phyloP scores from a whole-genome alignment of 768 basidiomycete genomes.

The Panaeolus papilionaceus region DNA sequence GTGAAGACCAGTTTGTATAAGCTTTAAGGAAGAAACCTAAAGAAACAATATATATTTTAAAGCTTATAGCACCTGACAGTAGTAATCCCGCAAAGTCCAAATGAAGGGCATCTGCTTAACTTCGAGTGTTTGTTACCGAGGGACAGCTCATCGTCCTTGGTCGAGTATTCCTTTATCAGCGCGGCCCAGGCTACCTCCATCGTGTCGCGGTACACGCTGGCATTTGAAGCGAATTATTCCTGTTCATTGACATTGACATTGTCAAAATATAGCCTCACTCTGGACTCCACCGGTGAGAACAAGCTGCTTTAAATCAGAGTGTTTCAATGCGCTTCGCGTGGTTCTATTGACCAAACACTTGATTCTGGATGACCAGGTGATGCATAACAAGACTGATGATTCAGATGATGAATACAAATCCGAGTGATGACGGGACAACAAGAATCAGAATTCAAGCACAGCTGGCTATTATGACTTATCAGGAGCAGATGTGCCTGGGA shows the following conservation, averaged over 20 bases:
- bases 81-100: neutral
- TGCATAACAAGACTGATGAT: neutral
- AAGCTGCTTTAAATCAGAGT: conserved; percentile 4
- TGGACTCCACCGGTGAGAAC: conserved; percentile 6
- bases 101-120: neutral
- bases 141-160: neutral
- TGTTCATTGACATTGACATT: neutral
- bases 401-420: conserved; percentile 2
- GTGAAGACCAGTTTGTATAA: neutral
- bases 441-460: conserved; percentile 2
- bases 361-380: conserved; percentile 7
- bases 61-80: neutral
- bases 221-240: neutral
- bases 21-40: neutral
- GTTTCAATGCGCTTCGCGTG: neutral
- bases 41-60: neutral
- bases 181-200: neutral
- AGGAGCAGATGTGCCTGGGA: conserved; percentile 9
- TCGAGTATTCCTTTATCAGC: too few relatives aligned
- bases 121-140: neutral
- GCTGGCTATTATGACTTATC: neutral
- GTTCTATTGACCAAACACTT: conserved; percentile 2
- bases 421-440: conserved; percentile 6
- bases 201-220: neutral
- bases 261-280: conserved; percentile 3